Base-by-base conservation (phyloP, 2,329 filamentous ascomycete genomes). In the Cordyceps militaris region DNA sequence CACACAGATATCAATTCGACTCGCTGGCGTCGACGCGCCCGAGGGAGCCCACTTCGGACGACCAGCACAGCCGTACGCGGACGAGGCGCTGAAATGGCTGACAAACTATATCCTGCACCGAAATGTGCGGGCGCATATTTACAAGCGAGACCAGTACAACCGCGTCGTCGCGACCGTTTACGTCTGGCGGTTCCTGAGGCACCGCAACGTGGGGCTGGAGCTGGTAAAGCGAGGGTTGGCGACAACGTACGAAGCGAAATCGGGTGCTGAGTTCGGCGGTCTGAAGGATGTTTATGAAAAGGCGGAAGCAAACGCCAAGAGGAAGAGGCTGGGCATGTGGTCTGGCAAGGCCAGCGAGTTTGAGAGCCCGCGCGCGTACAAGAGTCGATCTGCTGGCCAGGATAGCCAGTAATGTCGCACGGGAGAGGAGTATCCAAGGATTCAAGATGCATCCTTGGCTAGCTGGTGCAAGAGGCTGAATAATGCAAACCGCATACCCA, bases 201-300 rank as follows among this genome's bases (percentile, higher is more conserved):
- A 84, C 63, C 82, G 81, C 59, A 92, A 99, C 70, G 88, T 99
- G 5, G 91, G 93, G 3, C 74, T 92, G 60, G 88, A 95, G 71
- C 95, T 99, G 92, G 74, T 99, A 61, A 89, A 85, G 73, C 79
- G 76, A 23, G 94, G 94, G 0, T 74, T 95, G 62, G 94, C 93
- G 42, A 96, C 91, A 2, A 87, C 94, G 3, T 99, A 97, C 70
- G 94, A 97, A 74, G 93, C 91, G 28, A 97, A 96, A 73, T 82
- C 79, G 5, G 94, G 93, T 3, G 87, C 84, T 21, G 94, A 97
- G 69, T 99, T 94, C 77, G 94, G 94, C 24, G 84, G 85, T 0
- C 76, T 81, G 57, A 82, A 85, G 65, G 74, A 76, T 49, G 71
- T 79, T 60, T 93, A 93, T 69, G 79, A 83, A 62, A 79, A 76